A percentile compares a stretch with the other conserved stretches of the same genome.
Conservation (phyloP, 768 basidiomycete genomes). For the Pleurotus eryngii region DNA sequence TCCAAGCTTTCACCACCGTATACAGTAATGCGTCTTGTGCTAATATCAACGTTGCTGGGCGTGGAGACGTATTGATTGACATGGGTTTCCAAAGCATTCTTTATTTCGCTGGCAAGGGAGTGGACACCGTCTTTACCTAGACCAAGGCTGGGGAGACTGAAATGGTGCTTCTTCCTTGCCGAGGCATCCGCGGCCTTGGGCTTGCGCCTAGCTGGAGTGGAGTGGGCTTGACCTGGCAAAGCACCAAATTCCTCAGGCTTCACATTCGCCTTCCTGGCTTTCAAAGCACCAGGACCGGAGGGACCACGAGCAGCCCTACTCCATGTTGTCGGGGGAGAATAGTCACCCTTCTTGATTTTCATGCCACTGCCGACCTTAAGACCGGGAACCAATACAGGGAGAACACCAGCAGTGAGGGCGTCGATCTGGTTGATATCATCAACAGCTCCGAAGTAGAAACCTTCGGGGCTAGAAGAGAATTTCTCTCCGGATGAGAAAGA, state of each 20-base stretch:
- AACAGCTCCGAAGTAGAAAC: constrained; percentile 56
- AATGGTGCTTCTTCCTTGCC: constrained; percentile 57
- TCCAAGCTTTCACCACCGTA: constrained; percentile 40
- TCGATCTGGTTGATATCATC: constrained; percentile 66
- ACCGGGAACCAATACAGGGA: constrained; percentile 67
- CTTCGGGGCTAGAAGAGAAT: constrained; percentile 7
- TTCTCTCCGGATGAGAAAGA: constrained; percentile 53
- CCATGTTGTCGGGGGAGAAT: constrained; percentile 28
- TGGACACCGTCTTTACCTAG: constrained; percentile 59
- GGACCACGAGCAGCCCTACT: constrained; percentile 24
- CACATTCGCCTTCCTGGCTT: constrained; percentile 31
- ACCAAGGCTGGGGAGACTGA: constrained; percentile 66
- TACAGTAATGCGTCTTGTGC: constrained; percentile 42
- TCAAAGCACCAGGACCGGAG: constrained; percentile 39
- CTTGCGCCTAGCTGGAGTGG: constrained; percentile 50
- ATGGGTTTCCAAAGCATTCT: constrained; percentile 43
- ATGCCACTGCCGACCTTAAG: constrained; percentile 55
- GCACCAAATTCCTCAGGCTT: constrained; percentile 39
- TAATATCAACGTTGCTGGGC: constrained; percentile 37
- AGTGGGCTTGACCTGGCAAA: constrained; percentile 38
- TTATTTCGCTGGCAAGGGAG: constrained; percentile 49
- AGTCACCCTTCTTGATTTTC: constrained; percentile 43
- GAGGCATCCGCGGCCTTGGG: constrained; percentile 41
- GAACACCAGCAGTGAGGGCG: constrained; percentile 63
- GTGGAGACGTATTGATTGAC: constrained; percentile 36